A percentile compares a stretch with the other conserved stretches of the same genome.
Conservation (phyloP, 495 filamentous ascomycete genomes). For the Evernia prunastri region DNA sequence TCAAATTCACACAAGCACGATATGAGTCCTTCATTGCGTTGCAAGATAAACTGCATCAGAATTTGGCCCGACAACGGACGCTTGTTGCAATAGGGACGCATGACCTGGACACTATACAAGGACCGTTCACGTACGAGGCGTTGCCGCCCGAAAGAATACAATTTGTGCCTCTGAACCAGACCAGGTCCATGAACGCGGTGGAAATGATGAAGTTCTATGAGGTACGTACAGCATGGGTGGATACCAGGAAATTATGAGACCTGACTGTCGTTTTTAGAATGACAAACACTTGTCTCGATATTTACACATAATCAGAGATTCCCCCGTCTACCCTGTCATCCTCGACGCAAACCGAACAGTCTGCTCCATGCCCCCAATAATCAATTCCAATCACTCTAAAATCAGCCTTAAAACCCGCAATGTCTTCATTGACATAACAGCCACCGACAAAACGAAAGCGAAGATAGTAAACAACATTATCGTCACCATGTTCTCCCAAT, state of each 20-base stretch:
- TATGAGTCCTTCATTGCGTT: constrained; percentile 97
- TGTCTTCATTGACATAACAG: constrained; percentile 94
- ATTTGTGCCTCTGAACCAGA: constrained; percentile 87
- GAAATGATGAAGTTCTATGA: constrained; percentile 95
- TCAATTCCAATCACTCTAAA: constrained; percentile 95
- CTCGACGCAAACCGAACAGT: constrained; percentile 81
- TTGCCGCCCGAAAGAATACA: constrained; percentile 85
- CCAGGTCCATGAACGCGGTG: constrained; percentile 74
- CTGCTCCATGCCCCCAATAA: constrained; percentile 93
- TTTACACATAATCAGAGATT: constrained; percentile 88
- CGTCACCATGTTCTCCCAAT: constrained; percentile 94
- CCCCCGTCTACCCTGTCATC: constrained; percentile 93
- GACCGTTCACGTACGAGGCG: constrained; percentile 95
- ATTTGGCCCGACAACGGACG: constrained; percentile 86
- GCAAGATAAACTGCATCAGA: constrained; percentile 97
- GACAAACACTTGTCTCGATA: constrained; percentile 76
- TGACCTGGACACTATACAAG: constrained; percentile 87
- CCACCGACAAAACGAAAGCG: constrained; percentile 93
- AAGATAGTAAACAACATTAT: constrained; percentile 93
- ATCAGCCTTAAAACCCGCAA: constrained; percentile 85
- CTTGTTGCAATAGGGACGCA: constrained; percentile 95
- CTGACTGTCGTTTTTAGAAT: constrained; percentile 43
- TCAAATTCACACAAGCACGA: constrained; percentile 82
- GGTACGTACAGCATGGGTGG: constrained; percentile 33
- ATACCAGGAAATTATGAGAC: neutral